Base-by-base conservation (phyloP, 2,329 filamentous ascomycete species). In the Chrysoporthe deuterocubensis region DNA sequence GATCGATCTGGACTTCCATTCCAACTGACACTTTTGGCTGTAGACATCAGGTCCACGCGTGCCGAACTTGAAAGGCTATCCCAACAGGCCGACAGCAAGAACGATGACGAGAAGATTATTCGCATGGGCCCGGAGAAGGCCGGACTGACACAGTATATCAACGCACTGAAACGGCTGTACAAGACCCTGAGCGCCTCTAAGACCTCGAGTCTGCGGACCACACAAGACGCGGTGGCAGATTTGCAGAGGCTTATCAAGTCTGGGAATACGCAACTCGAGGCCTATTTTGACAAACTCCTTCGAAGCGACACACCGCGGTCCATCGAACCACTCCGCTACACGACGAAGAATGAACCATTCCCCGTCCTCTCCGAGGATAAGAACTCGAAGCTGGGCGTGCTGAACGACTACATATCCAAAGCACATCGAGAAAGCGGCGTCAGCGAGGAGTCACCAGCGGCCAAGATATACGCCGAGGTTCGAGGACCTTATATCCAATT, bases 51-150 rank as follows among this genome's bases (percentile, higher is more conserved):
- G 76, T 87, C 88, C 70, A 89, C 97, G 46, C 88, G 97, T 68
- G 86, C 90, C 71, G 93, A 94, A 21, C 98, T 99, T 73, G 94
- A 97, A 70, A 89, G 90, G 70, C 85, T 98, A 52, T 90, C 93
- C 73, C 92, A 96, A 75, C 95, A 96, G n/a, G 89, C 94, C 70
- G 94, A 98, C 77, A 93, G 94, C 76, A 95, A 96, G 76, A 93
- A 92, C 73, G 89, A 92, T 71, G 96, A 99, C 78, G 96, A 99
- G 79, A 89, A 90, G 65, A 94, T 97, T 71, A 94, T 99, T 75
- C 90, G 93, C 65, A 88, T 90, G 72, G 94, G 93, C n/a, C 94
- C 94, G 1, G 90, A 93, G 73, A 91, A 91, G 78, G 89, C 90
- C 43, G 94, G 94, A 52, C 82, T 99, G 67, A 86, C 89, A 48